Base-by-base conservation (phyloP, 2,329 filamentous ascomycete genomes). In the Leptographium radiaticola region DNA sequence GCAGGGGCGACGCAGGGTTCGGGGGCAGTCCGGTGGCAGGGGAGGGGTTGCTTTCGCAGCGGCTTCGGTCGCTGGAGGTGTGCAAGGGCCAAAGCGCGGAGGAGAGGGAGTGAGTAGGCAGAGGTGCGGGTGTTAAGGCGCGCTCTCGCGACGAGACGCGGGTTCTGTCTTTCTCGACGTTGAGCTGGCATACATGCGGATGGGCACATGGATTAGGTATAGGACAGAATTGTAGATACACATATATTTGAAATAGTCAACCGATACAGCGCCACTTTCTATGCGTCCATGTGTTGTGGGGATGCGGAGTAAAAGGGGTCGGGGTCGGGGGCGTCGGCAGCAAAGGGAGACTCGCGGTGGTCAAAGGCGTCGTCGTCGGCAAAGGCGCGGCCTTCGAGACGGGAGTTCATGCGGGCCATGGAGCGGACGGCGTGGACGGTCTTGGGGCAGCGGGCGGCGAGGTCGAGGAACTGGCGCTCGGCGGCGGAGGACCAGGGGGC, bases 21-120 rank as follows among this genome's bases (percentile, higher is more conserved):
- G 77, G 83, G 59, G 69, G 69, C 39, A 55, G 58, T 13, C 52
- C 57, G 2, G 70, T 66, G n/a, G 69, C 68, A 1, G 73, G 78
- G 6, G 83, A 88, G 61, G 80, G 86, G 3, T 67, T 93, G 16
- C 70, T 93, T 16, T 87, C 87, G 12, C 81, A 81, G 64, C 76
- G 81, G 54, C 69, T 91, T 46, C 76, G 81, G 59, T 78, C 80
- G 7, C 68, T 87, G 7, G 84, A 81, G 40, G 73, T 74, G 30
- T 66, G 74, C 55, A 53, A 40, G n/a, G n/a, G 4, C 39, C 30
- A 38, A 8, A 0, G 13, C 4, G 38, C 10, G 16, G 12, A 38
- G 30, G 30, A 36, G 40, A 4, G 8, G 7, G 40, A 15, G 12
- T 15, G 39, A n/a, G 39, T 2, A 6, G 15, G 15, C 45, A 34